Conservation (phyloP, 352 stramenopile genomes). For the Pythium rishiriense region DNA sequence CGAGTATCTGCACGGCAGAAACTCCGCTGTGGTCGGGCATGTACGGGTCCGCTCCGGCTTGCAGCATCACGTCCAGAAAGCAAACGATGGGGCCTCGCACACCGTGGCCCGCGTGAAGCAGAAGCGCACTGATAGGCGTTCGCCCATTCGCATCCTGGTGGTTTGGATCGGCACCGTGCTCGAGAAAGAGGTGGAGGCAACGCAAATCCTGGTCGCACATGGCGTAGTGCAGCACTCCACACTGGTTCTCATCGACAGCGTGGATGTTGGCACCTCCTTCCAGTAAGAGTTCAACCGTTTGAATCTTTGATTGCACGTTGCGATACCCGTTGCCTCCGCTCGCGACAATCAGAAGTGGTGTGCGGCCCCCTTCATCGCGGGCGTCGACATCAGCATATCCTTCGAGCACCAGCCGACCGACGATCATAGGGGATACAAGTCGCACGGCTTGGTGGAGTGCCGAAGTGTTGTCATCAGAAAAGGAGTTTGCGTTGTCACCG, state of each 20-base stretch:
- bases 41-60: constrained; percentile 2
- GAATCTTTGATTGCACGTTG: background rate
- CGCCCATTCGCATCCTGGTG: background rate
- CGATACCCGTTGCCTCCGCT: background rate
- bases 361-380: background rate
- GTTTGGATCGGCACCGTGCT: background rate
- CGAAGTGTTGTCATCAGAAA: background rate
- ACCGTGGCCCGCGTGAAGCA: background rate
- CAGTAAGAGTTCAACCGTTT: background rate
- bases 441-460: background rate
- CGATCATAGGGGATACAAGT: background rate
- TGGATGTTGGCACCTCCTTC: background rate
- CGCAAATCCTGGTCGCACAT: background rate
- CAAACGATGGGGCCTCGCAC: background rate
- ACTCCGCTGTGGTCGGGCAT: background rate
- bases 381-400: constrained; percentile 7
- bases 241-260: background rate
- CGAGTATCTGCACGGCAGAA: background rate
- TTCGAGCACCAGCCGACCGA: background rate
- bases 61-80: background rate
- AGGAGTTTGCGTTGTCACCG: background rate
- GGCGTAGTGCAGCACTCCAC: constrained; percentile 4
- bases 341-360: constrained; percentile 2
- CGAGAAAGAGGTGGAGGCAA: background rate
- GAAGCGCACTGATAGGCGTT: background rate